Base-by-base conservation (phyloP, 805 yeast genomes). In the Wickerhamia fluorescens region DNA sequence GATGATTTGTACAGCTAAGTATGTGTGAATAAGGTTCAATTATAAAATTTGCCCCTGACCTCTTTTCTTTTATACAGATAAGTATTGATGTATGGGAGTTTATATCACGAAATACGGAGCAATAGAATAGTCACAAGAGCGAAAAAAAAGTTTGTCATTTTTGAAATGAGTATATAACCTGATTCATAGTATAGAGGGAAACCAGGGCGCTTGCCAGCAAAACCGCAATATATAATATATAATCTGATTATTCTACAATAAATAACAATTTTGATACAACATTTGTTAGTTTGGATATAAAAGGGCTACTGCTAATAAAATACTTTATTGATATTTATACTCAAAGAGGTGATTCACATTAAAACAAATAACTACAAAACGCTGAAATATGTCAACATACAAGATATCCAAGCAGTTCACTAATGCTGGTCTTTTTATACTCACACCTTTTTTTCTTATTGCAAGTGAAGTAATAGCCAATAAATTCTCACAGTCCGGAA, bases 361-460 rank as follows among this genome's bases (percentile, higher is more conserved):
- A 10, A 14, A 23, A n/a, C 9, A 23, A 20, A 20, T 7, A 20
- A 23, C 14, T n/a, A 14, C n/a, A n/a, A n/a, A n/a, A n/a, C n/a
- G n/a, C n/a, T n/a, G n/a, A n/a, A n/a, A n/a, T 4, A 18, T 21
- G 24, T 27, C 14, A 16, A 12, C 13, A 19, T 14, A 12, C 16
- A 18, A 16, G 28, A 25, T 12, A 47, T 46, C 47, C n/a, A 51
- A 43, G 24, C 40, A 38, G 15, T 48, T 47, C 27, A 37, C 44
- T 25, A 44, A 45, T 31, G 48, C 52, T 9, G 40, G 49, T 1
- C 35, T 54, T 15, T 44, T 51, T 27, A 36, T 47, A 17, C 37
- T 54, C 24, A 52, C 56, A 1, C 60, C 60, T 6, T 40, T 49
- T n/a, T 54, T 54, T 29, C 34, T 54, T n/a, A 33, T 54, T n/a